Conservation (phyloP, 2,329 filamentous ascomycete species). For the Ophiostoma quercus region DNA sequence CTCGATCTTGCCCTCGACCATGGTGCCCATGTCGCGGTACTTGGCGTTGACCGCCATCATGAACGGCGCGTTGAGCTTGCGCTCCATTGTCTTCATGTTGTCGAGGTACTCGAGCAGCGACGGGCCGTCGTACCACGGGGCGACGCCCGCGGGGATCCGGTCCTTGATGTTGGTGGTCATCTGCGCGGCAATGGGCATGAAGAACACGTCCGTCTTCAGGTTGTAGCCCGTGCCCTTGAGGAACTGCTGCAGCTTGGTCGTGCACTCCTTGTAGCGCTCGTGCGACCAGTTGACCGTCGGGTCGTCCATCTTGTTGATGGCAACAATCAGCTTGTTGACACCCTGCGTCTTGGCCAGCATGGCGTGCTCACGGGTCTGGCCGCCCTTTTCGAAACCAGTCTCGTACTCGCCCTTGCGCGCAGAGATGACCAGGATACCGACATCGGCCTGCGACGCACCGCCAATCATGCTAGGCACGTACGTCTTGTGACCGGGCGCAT, state of each 20-base stretch:
- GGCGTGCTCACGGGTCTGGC: slow-evolving; percentile 86
- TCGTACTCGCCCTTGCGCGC: slow-evolving; percentile 98
- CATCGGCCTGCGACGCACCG: slow-evolving; percentile 81
- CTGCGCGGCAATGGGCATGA: slow-evolving; percentile 95
- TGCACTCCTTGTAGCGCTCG: slow-evolving; percentile 88
- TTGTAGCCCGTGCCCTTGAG: slow-evolving; percentile 92
- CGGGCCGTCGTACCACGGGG: slow-evolving; percentile 81
- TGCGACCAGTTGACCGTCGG: slow-evolving; percentile 93
- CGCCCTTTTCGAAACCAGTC: slow-evolving; percentile 93
- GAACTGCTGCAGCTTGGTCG: slow-evolving; percentile 78
- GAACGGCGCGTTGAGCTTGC: slow-evolving; percentile 97
- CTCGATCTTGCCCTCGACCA: slow-evolving; percentile 97
- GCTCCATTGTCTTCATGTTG: slow-evolving; percentile 62
- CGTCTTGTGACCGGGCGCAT: slow-evolving; percentile 95
- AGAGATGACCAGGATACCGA: slow-evolving; percentile 92
- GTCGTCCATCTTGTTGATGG: slow-evolving; percentile 99
- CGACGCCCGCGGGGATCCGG: slow-evolving; percentile 68
- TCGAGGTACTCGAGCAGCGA: slow-evolving; percentile 95
- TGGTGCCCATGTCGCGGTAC: slow-evolving; percentile 94
- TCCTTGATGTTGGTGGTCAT: slow-evolving; percentile 82
- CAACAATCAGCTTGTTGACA: slow-evolving; percentile 92
- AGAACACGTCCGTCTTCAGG: slow-evolving; percentile 84
- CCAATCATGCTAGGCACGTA: slow-evolving; percentile 99
- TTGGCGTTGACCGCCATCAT: slow-evolving; percentile 97
- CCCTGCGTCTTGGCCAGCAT: slow-evolving; percentile 97